Evolutionary conservation across 495 filamentous ascomycete species (phyloP), one percentile per base, ranked within the genome.

Genomic region (Echria macrotheca): DNA sequence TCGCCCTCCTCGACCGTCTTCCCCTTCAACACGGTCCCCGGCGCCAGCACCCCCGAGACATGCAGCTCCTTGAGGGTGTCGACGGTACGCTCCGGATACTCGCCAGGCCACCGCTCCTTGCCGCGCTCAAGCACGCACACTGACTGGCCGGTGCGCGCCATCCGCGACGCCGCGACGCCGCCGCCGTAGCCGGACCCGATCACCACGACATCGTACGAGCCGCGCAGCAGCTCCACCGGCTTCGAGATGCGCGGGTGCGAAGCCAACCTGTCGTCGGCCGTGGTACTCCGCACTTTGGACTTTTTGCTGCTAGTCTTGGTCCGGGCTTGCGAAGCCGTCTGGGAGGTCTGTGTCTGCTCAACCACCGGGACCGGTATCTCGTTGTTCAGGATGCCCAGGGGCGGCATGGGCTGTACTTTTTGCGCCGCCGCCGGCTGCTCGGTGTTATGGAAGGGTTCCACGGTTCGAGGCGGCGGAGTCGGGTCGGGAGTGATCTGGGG

Each of bases 111-210:
- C 58, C 68, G 72, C 65, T 86, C 82, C 46, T 72, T 68, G 29
- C 81, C 82, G 18, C 77, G 64, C 59, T 86, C 83, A 9, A 86
- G 68, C 4, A 87, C 59, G 40, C 78, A 82, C 18, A 85, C 83
- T 7, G 65, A 70, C 53, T 81, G 68, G 5, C 78, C 78, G 7
- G 75, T 80, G 39, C 81, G 67, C 3, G 81, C 76, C 77, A 83
- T 83, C 19, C 82, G 74, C 44, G 78, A 76, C 1, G 81, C 83
- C 11, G 83, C 80, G 12, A 85, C 79, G 12, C 75, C 80, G 44
- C 82, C 83, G 11, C 82, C 82, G 63, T 85, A 85, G 1, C 83
- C 83, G 14, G 80, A 84, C 0, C 83, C 82, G 38, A 85, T 75
- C 11, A 86, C 77, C 19, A 86, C 76, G 18, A 77, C 76, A 57